Evolutionary conservation across 176 grass and related monocot species (phyloP), one percentile per base, ranked within the genome.

Genomic region (Poa annua): DNA sequence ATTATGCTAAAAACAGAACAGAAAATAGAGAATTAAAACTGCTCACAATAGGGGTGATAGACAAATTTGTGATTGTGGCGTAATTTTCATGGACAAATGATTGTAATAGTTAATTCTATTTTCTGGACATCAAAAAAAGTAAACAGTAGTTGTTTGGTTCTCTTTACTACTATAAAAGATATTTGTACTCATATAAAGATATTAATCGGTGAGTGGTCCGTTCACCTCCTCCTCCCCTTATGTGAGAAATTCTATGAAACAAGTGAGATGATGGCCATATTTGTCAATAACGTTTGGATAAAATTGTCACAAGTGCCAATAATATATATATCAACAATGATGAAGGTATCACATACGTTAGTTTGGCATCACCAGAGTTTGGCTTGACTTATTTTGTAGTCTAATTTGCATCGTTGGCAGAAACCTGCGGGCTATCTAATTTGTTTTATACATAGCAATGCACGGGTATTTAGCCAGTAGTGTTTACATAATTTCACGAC

Each of bases 1-100:
- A 53, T 82, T 78, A 77, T 88, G 36, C 8, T 32, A 19, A 83
- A 63, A 63, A 59, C 7, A 63, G 44, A 25, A 29, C 24, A 50
- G 13, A 50, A 73, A 29, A 0, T 32, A 24, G 22, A 3, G 36
- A 57, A 17, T 2, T 21, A 2, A 38, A 75, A 25, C 48, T 8
- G 10, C 26, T 45, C 11, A 66, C 13, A 22, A 25, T 11, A 53
- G 22, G 9, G 56, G 25, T 66, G 29, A 74, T 66, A 45, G 13
- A 0, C 19, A 78, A 80, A 82, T 41, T 34, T 77, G 71, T 72
- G 24, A 33, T 20, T 49, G 63, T 38, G 26, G 38, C 32, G 39
- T 67, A n/a, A 74, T 68, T 67, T 33, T 39, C 20, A 48, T 44
- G 39, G 11, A 38, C 25, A 80, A 57, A 79, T 80, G 32, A 15